Conservation (phyloP, 2,329 filamentous ascomycete species). For the Furcasterigmium sp. region DNA sequence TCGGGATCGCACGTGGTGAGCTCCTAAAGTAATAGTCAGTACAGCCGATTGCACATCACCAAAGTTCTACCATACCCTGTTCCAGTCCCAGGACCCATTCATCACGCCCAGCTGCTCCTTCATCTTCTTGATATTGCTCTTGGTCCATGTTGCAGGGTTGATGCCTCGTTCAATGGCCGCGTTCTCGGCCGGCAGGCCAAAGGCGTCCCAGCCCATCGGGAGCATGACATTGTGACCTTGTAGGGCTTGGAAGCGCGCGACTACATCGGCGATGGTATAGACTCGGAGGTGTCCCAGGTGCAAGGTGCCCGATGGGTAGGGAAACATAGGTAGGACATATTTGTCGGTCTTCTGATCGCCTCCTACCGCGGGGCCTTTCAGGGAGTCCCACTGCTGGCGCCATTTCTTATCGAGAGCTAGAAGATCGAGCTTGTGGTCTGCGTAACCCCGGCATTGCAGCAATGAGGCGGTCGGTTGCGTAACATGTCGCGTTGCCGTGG, state of each 20-base stretch:
- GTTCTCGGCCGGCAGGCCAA: conserved; percentile 87
- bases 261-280: conserved; percentile 84
- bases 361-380: conserved; percentile 10
- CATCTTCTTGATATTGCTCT: conserved; percentile 76
- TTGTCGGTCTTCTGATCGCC: conserved; percentile 19
- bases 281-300: conserved; percentile 85
- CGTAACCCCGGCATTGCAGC: conserved; percentile 25
- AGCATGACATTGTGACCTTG: conserved; percentile 71
- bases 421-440: conserved; percentile 36
- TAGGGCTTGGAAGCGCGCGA: conserved; percentile 71
- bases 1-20: conserved; percentile 76
- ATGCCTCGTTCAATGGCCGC: conserved; percentile 80
- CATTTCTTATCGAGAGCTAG: conserved; percentile 45
- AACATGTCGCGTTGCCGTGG: conserved; percentile 5
- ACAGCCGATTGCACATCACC: background rate
- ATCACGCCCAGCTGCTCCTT: conserved; percentile 74
- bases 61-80: conserved; percentile 52
- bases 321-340: conserved; percentile 89
- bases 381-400: conserved; percentile 38
- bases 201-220: conserved; percentile 95
- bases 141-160: conserved; percentile 74
- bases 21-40: conserved; percentile 49
- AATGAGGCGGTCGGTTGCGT: conserved; percentile 2
- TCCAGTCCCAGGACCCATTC: conserved; percentile 82
- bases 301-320: conserved; percentile 81